Conservation (phyloP, 208 protist species). For the Leishmania tarentolae region DNA sequence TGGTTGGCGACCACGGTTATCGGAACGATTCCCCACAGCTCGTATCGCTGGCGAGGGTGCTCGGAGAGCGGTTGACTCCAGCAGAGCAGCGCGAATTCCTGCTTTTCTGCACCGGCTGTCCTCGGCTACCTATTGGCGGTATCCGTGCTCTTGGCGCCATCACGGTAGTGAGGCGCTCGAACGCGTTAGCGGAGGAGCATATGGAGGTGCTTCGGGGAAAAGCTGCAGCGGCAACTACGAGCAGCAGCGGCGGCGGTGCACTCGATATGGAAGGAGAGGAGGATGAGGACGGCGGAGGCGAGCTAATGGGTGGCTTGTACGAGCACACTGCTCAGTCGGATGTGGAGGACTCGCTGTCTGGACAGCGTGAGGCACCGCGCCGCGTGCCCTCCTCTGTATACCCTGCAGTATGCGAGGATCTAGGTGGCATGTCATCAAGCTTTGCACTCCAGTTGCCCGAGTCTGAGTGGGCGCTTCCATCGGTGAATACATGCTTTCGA, state of each 20-base stretch:
- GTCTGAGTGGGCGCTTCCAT: slow-evolving; percentile 81
- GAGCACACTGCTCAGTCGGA: slow-evolving; percentile 17
- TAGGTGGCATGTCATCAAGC: neutral
- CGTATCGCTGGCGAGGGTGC: slow-evolving; percentile 65
- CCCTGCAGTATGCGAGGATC: slow-evolving; percentile 19
- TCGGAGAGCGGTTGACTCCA: slow-evolving; percentile 68
- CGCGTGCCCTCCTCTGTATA: slow-evolving; percentile 1
- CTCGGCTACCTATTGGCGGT: slow-evolving; percentile 84
- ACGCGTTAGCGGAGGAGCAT: slow-evolving; percentile 47
- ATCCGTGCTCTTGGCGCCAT: slow-evolving; percentile 84
- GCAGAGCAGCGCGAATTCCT: slow-evolving; percentile 87
- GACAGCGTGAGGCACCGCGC: slow-evolving; percentile 7
- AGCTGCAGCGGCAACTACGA: neutral
- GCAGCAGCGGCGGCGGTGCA: slow-evolving; percentile 2
- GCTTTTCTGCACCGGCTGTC: slow-evolving; percentile 90
- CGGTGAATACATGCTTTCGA: slow-evolving; percentile 92
- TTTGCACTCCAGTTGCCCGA: slow-evolving; percentile 24
- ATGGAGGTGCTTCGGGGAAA: slow-evolving; percentile 19
- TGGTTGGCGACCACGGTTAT: slow-evolving; percentile 92
- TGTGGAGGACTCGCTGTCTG: slow-evolving; percentile 22
- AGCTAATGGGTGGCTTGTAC: slow-evolving; percentile 7
- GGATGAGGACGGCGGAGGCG: slow-evolving; percentile 21
- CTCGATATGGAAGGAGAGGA: slow-evolving; percentile 25
- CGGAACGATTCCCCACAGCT: slow-evolving; percentile 85
- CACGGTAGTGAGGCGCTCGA: slow-evolving; percentile 84